Evolutionary conservation across 2,329 filamentous ascomycete species (phyloP).

Genomic region (Cladosporium velox): DNA sequence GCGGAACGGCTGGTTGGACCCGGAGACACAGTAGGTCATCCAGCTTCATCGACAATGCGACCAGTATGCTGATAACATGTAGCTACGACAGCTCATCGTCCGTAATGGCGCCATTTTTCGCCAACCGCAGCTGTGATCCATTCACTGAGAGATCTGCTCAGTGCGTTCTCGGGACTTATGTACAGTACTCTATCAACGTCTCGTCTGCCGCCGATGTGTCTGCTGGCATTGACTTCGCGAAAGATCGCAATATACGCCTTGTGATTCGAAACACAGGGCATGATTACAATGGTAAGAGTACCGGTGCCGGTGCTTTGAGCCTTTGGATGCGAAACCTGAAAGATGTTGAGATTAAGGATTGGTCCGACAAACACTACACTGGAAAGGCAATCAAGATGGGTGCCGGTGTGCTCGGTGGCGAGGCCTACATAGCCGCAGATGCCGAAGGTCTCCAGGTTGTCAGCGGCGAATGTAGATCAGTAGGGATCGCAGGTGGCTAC

Average conservation of each 20-base stretch:
- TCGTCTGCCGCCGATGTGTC: conserved; percentile 31
- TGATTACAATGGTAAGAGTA: conserved; percentile 57
- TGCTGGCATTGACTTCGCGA: conserved; percentile 44
- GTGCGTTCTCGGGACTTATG: conserved; percentile 50
- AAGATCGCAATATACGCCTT: conserved; percentile 53
- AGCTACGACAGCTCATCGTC: conserved; percentile 40
- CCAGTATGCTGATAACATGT: neutral
- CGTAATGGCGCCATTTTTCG: conserved; percentile 43
- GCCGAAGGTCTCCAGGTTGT: conserved; percentile 53
- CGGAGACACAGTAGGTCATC: conserved; percentile 13
- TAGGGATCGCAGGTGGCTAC: conserved; percentile 62
- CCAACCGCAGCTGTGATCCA: conserved; percentile 46
- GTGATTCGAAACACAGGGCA: conserved; percentile 49
- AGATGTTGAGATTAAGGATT: conserved; percentile 49
- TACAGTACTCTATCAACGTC: conserved; percentile 36
- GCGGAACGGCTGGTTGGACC: conserved; percentile 12
- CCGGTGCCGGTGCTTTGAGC: conserved; percentile 60
- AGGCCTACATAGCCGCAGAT: conserved; percentile 51
- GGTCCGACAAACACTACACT: conserved; percentile 45
- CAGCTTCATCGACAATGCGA: too few species aligned
- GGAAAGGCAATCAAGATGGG: conserved; percentile 58
- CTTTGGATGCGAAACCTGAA: conserved; percentile 62
- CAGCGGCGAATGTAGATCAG: conserved; percentile 56
- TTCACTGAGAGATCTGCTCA: conserved; percentile 37
- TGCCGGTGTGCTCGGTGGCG: conserved; percentile 55